phyloP scores from a whole-genome alignment of 208 protist genomes.

The Porcisia deanei region DNA sequence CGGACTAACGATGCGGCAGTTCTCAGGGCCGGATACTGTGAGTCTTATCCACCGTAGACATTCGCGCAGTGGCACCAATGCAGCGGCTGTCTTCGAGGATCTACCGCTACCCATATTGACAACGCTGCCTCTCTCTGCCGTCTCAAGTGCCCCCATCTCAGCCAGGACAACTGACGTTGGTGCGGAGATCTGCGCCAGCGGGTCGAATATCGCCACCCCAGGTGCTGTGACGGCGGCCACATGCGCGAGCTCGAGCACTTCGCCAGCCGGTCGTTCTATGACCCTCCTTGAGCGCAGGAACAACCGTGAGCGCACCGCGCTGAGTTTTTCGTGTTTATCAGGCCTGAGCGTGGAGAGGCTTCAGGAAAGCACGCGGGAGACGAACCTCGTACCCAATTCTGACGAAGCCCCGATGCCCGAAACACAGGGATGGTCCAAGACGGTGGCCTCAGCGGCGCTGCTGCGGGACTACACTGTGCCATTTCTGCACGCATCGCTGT shows the following conservation, averaged over 20 bases:
- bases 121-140: conserved; percentile 3
- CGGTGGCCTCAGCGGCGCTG: conserved; percentile 31
- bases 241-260: conserved; percentile 3
- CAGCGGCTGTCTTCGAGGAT: background rate
- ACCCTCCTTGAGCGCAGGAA: conserved; percentile 80
- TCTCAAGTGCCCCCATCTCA: background rate
- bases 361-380: conserved; percentile 47
- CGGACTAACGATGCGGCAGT: background rate
- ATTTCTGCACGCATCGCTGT: background rate
- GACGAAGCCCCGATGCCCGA: conserved; percentile 19
- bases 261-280: conserved; percentile 27
- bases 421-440: conserved; percentile 74
- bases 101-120: conserved; percentile 19
- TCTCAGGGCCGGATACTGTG: conserved; percentile 2
- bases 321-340: conserved; percentile 62
- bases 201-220: background rate
- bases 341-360: conserved; percentile 73
- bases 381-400: background rate
- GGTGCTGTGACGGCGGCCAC: background rate
- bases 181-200: background rate
- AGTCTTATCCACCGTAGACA: background rate
- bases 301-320: conserved; percentile 43
- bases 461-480: conserved; percentile 30
- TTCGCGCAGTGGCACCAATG: conserved; percentile 4
- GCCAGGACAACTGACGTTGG: background rate